Evolutionary conservation across 169 alveolate species (phyloP), one percentile per base, ranked within the genome.

Genomic region (Cryptosporidium sp.): DNA sequence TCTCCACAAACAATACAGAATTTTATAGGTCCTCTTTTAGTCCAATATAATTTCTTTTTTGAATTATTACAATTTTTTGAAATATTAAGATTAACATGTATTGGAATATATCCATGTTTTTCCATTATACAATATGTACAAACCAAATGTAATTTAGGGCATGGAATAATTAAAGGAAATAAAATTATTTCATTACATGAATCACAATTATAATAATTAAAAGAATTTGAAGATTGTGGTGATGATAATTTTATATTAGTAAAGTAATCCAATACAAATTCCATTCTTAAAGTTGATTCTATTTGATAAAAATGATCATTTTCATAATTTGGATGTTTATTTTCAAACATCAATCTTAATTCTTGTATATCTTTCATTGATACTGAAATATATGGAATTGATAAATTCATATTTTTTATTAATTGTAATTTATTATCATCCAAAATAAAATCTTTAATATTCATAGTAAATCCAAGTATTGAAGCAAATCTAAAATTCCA

Each of bases 401-500:
- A 60, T 31, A 62, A 44, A 29, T 62, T 62, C 75, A 80, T 80
- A 26, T 29, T 26, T 51, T 16, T 80, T 26, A 80, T 65, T 3
- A 60, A 48, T 18, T 62, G 80, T 37, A 80, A 42, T 31, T 62
- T 80, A 33, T 80, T 62, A 37, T 62, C 69, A 35, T 65, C 89
- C 75, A 62, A n/a, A 23, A 80, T 62, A 44, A 45, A 73, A 16
- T 80, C 75, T 65, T 45, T 62, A n/a, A 80, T n/a, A 60, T 60
- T 80, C 48, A 80, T 29, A 16, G 75, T 62, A 48, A 80, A 80
- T 80, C 89, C 89, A 42, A 80, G 75, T 44, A 80, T 44, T 1
- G 89, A 62, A n/a, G 89, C 69, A 45, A 80, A 80, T 62, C 89
- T 60, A 16, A 80, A 62, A 62, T 80, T 80, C 89, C 89, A 80